phyloP scores from a whole-genome alignment of 208 protist species.

The Crithidia expoeki region DNA sequence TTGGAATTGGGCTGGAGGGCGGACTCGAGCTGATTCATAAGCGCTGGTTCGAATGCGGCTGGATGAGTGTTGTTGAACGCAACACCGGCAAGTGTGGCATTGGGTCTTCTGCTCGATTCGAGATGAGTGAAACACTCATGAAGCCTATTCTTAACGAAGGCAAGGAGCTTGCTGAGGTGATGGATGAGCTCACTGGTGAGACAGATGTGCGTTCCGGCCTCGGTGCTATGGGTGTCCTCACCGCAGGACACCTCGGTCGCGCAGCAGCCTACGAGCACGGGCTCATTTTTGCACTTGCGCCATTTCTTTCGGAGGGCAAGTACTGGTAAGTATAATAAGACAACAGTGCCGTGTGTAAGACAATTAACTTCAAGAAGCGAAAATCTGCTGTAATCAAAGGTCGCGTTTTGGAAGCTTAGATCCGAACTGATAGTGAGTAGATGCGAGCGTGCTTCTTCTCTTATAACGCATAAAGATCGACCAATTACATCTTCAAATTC shows the following conservation, averaged over 20 bases:
- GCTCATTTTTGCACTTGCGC: constrained; percentile 80
- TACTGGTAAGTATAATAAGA: constrained; percentile 56
- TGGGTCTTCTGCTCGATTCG: constrained; percentile 79
- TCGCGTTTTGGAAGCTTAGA: too few species aligned
- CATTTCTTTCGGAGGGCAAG: constrained; percentile 71
- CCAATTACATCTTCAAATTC: too few species aligned
- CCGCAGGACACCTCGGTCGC: constrained; percentile 62
- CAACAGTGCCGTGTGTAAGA: constrained; percentile 5
- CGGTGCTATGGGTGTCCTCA: constrained; percentile 86
- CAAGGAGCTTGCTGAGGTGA: constrained; percentile 81
- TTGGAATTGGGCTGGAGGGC: constrained; percentile 80
- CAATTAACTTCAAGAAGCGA: too few species aligned
- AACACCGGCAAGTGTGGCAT: constrained; percentile 51
- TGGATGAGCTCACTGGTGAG: constrained; percentile 76
- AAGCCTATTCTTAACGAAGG: constrained; percentile 63
- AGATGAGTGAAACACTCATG: constrained; percentile 79
- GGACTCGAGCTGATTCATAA: constrained; percentile 69
- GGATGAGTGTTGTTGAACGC: constrained; percentile 76
- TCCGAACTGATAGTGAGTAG: too few species aligned
- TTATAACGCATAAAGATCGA: too few species aligned
- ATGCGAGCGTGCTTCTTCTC: too few species aligned
- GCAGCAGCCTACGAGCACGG: constrained; percentile 74
- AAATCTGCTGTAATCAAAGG: too few species aligned
- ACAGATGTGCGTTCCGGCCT: constrained; percentile 75
- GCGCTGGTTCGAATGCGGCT: constrained; percentile 84